Evolutionary conservation across 2,329 filamentous ascomycete genomes (phyloP).

Genomic region (Colletotrichum scovillei): DNA sequence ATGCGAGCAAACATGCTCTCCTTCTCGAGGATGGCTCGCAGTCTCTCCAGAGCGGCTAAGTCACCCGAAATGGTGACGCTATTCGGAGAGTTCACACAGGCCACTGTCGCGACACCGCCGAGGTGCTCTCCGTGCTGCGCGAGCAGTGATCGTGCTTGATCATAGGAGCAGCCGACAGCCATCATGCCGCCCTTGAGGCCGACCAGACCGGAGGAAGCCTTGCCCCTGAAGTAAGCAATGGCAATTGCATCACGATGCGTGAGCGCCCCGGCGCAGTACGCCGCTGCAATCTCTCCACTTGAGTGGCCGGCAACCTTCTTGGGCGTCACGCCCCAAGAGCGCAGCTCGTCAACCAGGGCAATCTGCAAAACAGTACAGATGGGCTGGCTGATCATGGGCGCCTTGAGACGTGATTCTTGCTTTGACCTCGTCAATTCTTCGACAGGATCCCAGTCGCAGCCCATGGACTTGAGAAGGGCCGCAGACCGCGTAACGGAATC

Average conservation of each 20-base stretch:
- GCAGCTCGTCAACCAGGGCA: constrained; percentile 49
- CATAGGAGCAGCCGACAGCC: constrained; percentile 8
- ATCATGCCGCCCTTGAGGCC: constrained; percentile 16
- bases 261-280: constrained; percentile 40
- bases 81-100: constrained; percentile 40
- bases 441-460: constrained; percentile 7
- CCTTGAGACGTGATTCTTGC: neutral
- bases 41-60: constrained; percentile 38
- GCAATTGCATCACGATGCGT: neutral
- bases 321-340: constrained; percentile 44
- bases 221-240: constrained; percentile 14
- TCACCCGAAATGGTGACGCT: constrained; percentile 41
- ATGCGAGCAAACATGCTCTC: constrained; percentile 48
- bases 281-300: constrained; percentile 52
- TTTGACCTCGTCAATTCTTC: neutral
- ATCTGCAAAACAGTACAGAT: constrained; percentile 51
- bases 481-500: constrained; percentile 39
- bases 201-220: neutral
- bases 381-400: constrained; percentile 43
- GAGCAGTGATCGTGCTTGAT: neutral
- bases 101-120: constrained; percentile 8
- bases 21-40: constrained; percentile 46
- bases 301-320: constrained; percentile 50
- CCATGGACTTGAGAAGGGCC: constrained; percentile 20
- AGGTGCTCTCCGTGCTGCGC: too few species aligned